Conservation (phyloP, 1,284 basidiomycete species). For the Malassezia sympodialis region DNA sequence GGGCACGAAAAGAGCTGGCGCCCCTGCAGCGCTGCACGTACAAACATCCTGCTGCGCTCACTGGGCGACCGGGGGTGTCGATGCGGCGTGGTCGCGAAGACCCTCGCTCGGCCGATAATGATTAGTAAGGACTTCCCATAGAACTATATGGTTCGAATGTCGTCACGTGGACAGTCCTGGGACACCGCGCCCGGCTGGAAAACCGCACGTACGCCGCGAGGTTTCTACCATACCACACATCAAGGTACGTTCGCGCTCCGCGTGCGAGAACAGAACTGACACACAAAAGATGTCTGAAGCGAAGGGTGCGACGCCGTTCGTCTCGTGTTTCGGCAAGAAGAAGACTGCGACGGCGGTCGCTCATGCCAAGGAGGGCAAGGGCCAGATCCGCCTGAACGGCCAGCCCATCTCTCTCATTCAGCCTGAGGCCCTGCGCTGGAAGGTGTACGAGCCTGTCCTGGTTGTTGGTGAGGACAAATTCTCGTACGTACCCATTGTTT, state of each 20-base stretch:
- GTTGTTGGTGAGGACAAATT: slow-evolving; percentile 48
- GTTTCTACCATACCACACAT: slow-evolving; percentile 14
- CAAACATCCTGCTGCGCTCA: neutral
- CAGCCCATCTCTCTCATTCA: slow-evolving; percentile 88
- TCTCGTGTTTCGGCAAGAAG: slow-evolving; percentile 51
- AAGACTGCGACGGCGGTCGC: slow-evolving; percentile 48
- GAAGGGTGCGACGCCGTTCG: slow-evolving; percentile 37
- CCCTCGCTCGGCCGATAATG: neutral
- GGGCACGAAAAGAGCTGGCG: neutral
- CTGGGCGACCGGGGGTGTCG: neutral
- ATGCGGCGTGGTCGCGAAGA: neutral
- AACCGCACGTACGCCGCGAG: neutral
- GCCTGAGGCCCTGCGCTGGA: slow-evolving; percentile 82
- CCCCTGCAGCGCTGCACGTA: neutral
- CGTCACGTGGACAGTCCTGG: slow-evolving; percentile 7
- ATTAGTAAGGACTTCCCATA: neutral
- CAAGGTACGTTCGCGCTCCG: slow-evolving; percentile 3
- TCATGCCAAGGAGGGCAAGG: slow-evolving; percentile 68
- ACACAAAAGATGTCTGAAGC: slow-evolving; percentile 14
- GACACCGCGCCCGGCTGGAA: neutral
- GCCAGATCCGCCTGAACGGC: slow-evolving; percentile 93
- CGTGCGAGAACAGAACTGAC: neutral
- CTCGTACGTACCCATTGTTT: slow-evolving; percentile 30
- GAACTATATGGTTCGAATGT: slow-evolving; percentile 10
- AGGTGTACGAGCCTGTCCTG: slow-evolving; percentile 73